Base-by-base conservation (phyloP, 495 filamentous ascomycete genomes). In the Penicillium coprophilum region DNA sequence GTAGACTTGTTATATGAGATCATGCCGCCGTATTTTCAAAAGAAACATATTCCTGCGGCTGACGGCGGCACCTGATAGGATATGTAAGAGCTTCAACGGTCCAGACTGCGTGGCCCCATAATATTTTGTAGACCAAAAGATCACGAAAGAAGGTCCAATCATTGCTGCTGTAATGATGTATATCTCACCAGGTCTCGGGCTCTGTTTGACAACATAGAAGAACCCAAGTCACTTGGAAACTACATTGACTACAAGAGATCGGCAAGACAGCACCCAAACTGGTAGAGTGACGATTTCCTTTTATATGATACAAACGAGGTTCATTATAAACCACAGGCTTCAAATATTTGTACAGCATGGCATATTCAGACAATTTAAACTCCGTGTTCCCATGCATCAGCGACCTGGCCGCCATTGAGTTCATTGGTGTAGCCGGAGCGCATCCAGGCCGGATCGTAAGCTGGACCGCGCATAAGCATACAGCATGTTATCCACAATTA, bases 261-360 rank as follows among this genome's bases (percentile, higher is more conserved):
- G 19, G 11, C 17, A 17, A 12, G 19, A 21, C 19, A 19, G 7
- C 38, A n/a, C 9, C 6, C 8, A 32, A 31, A 48, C 28, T 51
- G 23, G 23, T 40, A 52, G 50, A 48, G 46, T 43, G 52, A 39
- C 15, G 41, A 54, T 34, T 54, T 46, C 52, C 38, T 46, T 8
- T 39, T 36, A 54, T 54, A 53, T 53, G 38, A 32, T 54, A 54
- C 41, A 46, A 15, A 54, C 38, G 20, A 23, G 52, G 31, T 19
- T 38, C 38, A 46, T 39, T 13, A 46, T 30, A 54, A 21, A 46
- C 52, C 51, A 45, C 41, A 15, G 24, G 6, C 17, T 46, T 32
- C 20, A 28, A 38, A 46, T 54, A 43, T 54, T 54, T 54, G 52
- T 54, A 54, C 52, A 54, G 28, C 21, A 20, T 38, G 9, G n/a